Base-by-base conservation (phyloP, 2,329 filamentous ascomycete genomes). In the Talaromyces marneffei region DNA sequence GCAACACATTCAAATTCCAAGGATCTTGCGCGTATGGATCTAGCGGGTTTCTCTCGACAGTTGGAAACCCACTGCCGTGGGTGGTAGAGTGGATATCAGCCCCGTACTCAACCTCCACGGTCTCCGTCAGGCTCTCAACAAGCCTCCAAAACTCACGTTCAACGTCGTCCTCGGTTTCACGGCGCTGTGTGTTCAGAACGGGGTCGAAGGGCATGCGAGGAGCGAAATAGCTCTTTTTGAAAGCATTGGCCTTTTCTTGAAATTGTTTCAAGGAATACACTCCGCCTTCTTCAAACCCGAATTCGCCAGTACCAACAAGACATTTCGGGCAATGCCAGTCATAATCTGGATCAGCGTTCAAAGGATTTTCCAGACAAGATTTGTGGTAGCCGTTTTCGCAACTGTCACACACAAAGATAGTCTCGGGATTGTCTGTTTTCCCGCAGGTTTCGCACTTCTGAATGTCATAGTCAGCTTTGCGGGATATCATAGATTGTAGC, bases 51-150 rank as follows among this genome's bases (percentile, higher is more conserved):
- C 89, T 91, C 73, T 99, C 94, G 8, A 95, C 87, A 0, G 93
- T 97, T 0, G 94, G 94, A 68, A 99, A 99, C 0, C 93, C 94
- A 65, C 93, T 97, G 8, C 94, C 94, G 71, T 99, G 94, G 0
- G 94, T 99, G 0, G 94, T 97, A 57, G 92, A 97, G 74, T 99
- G 94, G 58, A 99, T 97, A 70, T 99, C 94, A 9, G 94, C 94
- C 40, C 94, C 94, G 70, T 99, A 99, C 72, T 99, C 94, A 2
- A 99, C 94, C 74, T 97, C 94, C 1, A 97, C 92, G 0, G 92
- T 95, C 74, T 97, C 94, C 64, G 95, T 93, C 56, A 97, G 83
- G 69, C 92, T 95, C 53, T 94, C 91, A 0, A 97, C 94, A 8
- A 97, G 83, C 67, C 91, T 86, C 94, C 94, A 99, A 74, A 99